phyloP scores from a whole-genome alignment of 306 rosid genomes.

The apple (Malus domestica) region DNA sequence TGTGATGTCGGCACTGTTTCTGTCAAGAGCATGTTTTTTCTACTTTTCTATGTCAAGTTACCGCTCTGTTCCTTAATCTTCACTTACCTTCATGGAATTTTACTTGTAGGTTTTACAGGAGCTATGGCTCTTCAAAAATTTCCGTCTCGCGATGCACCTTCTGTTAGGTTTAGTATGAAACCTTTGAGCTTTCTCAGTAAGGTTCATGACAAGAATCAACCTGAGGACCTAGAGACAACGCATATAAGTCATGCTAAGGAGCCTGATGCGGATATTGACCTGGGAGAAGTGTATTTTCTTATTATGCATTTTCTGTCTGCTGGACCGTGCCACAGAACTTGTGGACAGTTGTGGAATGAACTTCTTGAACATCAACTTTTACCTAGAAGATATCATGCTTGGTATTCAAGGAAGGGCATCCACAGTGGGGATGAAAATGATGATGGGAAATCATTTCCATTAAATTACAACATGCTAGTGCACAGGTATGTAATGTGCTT shows the following conservation, averaged over 20 bases:
- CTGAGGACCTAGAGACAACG: conserved; percentile 32
- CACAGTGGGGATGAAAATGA: conserved; percentile 59
- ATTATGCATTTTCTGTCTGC: conserved; percentile 94
- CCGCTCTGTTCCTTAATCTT: background rate
- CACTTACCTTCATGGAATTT: conserved; percentile 6
- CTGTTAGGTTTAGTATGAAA: conserved; percentile 34
- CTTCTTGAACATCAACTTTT: conserved; percentile 87
- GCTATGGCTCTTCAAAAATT: conserved; percentile 83
- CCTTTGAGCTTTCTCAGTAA: conserved; percentile 53
- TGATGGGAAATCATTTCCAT: conserved; percentile 77
- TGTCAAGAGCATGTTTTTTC: background rate
- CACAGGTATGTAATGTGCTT: conserved; percentile 58
- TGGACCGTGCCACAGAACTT: conserved; percentile 87
- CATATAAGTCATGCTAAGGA: conserved; percentile 47
- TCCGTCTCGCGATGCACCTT: conserved; percentile 61
- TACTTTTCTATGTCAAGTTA: background rate
- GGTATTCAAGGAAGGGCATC: conserved; percentile 83
- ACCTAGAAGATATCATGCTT: conserved; percentile 95
- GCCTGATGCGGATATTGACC: conserved; percentile 65
- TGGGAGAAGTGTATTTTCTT: conserved; percentile 88
- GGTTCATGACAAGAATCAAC: conserved; percentile 39
- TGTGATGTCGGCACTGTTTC: background rate
- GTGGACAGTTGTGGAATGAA: conserved; percentile 69
- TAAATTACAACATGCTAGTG: conserved; percentile 60
- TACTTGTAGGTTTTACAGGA: conserved; percentile 39